Conservation (phyloP, 2,329 filamentous ascomycete species). For the Cladosporium sp. region DNA sequence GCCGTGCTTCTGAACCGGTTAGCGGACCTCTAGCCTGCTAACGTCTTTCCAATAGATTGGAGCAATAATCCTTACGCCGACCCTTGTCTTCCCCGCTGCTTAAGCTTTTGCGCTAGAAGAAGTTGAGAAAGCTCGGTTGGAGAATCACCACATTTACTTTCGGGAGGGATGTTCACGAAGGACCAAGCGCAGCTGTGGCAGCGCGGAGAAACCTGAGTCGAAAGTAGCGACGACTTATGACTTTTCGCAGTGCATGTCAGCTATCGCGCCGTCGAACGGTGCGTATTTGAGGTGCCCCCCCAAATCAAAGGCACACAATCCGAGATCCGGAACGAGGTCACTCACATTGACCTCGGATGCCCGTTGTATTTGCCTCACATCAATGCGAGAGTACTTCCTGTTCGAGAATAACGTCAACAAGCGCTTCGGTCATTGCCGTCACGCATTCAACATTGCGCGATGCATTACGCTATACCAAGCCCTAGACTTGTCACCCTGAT, state of each 20-base stretch:
- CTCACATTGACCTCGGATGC: no score
- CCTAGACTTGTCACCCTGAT: neutral
- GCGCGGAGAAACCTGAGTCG: neutral
- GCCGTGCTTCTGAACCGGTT: neutral
- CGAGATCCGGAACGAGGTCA: neutral
- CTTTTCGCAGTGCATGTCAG: neutral
- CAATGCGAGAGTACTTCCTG: no score
- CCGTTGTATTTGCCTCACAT: no score
- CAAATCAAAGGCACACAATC: neutral
- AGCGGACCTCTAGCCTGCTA: neutral
- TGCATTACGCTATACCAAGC: neutral
- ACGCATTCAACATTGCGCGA: neutral
- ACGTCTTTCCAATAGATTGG: neutral
- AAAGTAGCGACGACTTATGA: neutral
- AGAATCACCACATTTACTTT: neutral
- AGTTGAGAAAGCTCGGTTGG: neutral
- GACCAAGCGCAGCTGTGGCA: neutral
- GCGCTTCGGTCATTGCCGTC: neutral
- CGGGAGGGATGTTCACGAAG: neutral
- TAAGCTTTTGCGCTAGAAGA: neutral
- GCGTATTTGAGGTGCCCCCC: neutral
- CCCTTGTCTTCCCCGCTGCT: neutral
- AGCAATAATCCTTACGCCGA: neutral
- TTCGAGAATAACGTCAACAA: neutral
- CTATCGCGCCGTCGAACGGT: neutral